Percentiles rank a stretch among this genome's conserved stretches.
Evolutionary conservation across 2,329 filamentous ascomycete genomes (phyloP).

Genomic region (Aspergillus vadensis): DNA sequence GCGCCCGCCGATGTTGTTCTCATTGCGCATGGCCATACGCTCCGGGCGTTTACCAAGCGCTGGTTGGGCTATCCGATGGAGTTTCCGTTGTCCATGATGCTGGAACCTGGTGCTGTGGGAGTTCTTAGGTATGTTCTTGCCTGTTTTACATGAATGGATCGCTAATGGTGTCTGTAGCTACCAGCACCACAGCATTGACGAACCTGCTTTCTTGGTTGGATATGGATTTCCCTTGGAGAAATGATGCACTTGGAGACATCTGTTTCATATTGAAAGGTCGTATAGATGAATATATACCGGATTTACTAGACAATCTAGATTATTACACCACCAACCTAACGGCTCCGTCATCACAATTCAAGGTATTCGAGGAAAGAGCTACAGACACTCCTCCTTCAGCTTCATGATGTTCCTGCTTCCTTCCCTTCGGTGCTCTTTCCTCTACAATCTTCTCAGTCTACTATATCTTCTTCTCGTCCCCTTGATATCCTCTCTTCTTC

Average conservation of each 20-base stretch:
- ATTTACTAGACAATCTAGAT: background rate
- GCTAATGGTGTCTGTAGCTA: slow-evolving; percentile 28
- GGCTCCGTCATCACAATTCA: too few relatives aligned
- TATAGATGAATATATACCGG: background rate
- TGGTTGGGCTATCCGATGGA: slow-evolving; percentile 49
- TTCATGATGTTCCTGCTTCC: too few relatives aligned
- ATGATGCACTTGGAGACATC: background rate
- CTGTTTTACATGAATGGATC: background rate
- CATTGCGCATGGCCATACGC: slow-evolving; percentile 49
- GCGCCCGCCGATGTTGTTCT: slow-evolving; percentile 42
- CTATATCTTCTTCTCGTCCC: too few relatives aligned
- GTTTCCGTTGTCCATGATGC: slow-evolving; percentile 46
- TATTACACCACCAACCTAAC: too few relatives aligned
- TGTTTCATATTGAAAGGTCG: background rate
- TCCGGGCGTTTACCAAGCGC: slow-evolving; percentile 51
- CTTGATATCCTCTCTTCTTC: too few relatives aligned
- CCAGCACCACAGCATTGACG: slow-evolving; percentile 40
- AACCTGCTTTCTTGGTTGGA: slow-evolving; percentile 46
- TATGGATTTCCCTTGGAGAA: slow-evolving; percentile 39
- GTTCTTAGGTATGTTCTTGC: slow-evolving; percentile 40
- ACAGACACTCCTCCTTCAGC: too few relatives aligned
- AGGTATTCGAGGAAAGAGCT: too few relatives aligned
- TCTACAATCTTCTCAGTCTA: too few relatives aligned
- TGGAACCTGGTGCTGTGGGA: slow-evolving; percentile 48
- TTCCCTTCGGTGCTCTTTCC: too few relatives aligned